Evolutionary conservation across 2,329 filamentous ascomycete species (phyloP).

Genomic region (Pseudogymnoascus sp.): DNA sequence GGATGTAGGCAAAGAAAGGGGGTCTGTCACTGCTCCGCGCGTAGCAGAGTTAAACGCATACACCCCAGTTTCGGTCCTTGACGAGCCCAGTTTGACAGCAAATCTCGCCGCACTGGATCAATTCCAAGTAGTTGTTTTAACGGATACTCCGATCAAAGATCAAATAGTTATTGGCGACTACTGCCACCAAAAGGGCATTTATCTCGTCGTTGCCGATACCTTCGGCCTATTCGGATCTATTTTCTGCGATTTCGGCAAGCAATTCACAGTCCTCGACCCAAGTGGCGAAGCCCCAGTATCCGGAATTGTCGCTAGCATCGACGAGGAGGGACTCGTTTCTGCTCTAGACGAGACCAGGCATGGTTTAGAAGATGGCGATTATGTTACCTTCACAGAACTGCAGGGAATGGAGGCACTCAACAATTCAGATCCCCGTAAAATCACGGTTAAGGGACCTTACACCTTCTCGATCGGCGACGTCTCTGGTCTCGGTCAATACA

Average conservation of each 20-base stretch:
- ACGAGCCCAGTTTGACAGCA: constrained; percentile 56
- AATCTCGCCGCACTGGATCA: constrained; percentile 77
- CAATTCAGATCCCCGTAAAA: constrained; percentile 72
- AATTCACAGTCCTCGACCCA: constrained; percentile 82
- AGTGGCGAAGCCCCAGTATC: constrained; percentile 82
- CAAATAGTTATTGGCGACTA: constrained; percentile 85
- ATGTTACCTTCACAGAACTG: constrained; percentile 87
- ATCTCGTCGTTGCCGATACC: constrained; percentile 77
- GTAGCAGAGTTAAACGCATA: constrained; percentile 95
- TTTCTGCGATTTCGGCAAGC: constrained; percentile 94
- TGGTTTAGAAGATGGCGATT: constrained; percentile 92
- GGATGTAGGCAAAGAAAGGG: constrained; percentile 89
- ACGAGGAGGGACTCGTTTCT: constrained; percentile 84
- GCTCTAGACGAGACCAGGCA: constrained; percentile 91
- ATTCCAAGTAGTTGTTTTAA: constrained; percentile 89
- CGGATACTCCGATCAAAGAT: constrained; percentile 69
- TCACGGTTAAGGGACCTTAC: constrained; percentile 91
- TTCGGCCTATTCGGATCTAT: constrained; percentile 92
- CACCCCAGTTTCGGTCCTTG: constrained; percentile 76
- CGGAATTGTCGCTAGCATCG: constrained; percentile 84
- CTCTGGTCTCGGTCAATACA: constrained; percentile 75
- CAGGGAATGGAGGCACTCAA: constrained; percentile 90
- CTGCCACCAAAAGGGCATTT: constrained; percentile 90
- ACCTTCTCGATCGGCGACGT: constrained; percentile 97
- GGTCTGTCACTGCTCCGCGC: constrained; percentile 75